Percentiles rank a stretch among this genome's conserved stretches.
Conservation (phyloP, 164 flowering plant species). For the Magnolia officinalis region DNA sequence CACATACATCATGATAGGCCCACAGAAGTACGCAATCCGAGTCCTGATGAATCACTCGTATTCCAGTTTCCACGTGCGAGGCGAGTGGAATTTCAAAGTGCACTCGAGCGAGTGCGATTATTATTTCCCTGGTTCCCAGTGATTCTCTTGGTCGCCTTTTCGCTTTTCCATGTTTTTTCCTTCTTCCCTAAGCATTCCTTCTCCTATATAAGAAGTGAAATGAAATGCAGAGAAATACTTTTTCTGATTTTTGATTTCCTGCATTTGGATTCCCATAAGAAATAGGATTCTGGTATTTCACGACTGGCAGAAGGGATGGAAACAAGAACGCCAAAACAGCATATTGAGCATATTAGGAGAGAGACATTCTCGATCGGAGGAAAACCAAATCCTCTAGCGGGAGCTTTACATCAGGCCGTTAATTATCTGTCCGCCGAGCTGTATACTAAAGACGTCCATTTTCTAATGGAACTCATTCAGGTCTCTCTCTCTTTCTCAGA, state of each 20-base stretch:
- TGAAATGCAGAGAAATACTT: background rate
- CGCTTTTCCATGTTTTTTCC: background rate
- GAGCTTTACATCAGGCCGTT: constrained; percentile 59
- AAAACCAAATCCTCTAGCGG: constrained; percentile 32
- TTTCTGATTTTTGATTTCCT: background rate
- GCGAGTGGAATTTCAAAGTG: no score
- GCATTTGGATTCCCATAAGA: background rate
- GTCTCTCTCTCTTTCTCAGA: constrained; percentile 8
- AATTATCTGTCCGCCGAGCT: constrained; percentile 62
- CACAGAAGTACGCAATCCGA: no score
- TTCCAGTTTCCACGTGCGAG: no score
- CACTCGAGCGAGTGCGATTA: no score
- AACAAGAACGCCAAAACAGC: constrained; percentile 30
- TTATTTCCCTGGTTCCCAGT: no score
- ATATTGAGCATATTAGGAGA: constrained; percentile 44
- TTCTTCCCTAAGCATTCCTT: background rate
- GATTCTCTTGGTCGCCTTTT: background rate
- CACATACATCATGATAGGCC: no score
- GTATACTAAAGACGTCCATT: constrained; percentile 68
- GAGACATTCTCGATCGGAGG: constrained; percentile 53
- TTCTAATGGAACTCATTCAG: constrained; percentile 75
- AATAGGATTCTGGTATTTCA: no score
- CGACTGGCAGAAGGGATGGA: background rate
- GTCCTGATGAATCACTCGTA: no score
- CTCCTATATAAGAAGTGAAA: background rate